Evolutionary conservation across 1,139 yeast species (phyloP).

Genomic region (Debaryomyces psychrophilus): DNA sequence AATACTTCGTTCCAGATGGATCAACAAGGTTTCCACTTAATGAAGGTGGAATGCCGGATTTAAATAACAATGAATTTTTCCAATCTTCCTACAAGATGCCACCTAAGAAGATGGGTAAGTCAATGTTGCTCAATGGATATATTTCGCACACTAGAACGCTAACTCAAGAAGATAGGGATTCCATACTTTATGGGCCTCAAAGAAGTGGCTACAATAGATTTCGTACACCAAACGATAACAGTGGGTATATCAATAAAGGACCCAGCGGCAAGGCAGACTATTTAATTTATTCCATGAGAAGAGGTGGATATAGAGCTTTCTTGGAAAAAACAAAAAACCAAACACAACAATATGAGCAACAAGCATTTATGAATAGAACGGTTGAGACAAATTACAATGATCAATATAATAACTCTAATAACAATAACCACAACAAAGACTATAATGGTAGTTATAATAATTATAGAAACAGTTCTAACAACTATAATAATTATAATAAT

Average conservation of each 20-base stretch:
- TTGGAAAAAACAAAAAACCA: slow-evolving; percentile 21
- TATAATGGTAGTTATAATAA: slow-evolving; percentile 15
- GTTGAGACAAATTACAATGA: slow-evolving; percentile 14
- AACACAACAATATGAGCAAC: slow-evolving; percentile 13
- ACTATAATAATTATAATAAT: slow-evolving; percentile 14
- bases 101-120: slow-evolving; percentile 59
- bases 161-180: slow-evolving; percentile 68
- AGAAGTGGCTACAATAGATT: slow-evolving; percentile 35
- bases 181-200: slow-evolving; percentile 49
- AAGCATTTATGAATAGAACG: slow-evolving; percentile 14
- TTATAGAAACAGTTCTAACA: slow-evolving; percentile 7
- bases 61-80: slow-evolving; percentile 59
- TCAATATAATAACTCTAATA: slow-evolving; percentile 16
- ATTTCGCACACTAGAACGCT: slow-evolving; percentile 64
- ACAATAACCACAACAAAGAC: slow-evolving; percentile 10
- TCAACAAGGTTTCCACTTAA: slow-evolving; percentile 62
- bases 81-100: slow-evolving; percentile 64
- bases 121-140: slow-evolving; percentile 83
- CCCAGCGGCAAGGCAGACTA: slow-evolving; percentile 43
- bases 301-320: slow-evolving; percentile 47
- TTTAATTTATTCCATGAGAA: slow-evolving; percentile 39
- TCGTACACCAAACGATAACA: slow-evolving; percentile 36
- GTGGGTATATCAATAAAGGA: slow-evolving; percentile 45
- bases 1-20: slow-evolving; percentile 50
- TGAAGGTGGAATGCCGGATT: slow-evolving; percentile 57